Percentiles rank a stretch among this genome's conserved stretches.
Evolutionary conservation across 805 yeast genomes (phyloP).

Genomic region (Candida maris): DNA sequence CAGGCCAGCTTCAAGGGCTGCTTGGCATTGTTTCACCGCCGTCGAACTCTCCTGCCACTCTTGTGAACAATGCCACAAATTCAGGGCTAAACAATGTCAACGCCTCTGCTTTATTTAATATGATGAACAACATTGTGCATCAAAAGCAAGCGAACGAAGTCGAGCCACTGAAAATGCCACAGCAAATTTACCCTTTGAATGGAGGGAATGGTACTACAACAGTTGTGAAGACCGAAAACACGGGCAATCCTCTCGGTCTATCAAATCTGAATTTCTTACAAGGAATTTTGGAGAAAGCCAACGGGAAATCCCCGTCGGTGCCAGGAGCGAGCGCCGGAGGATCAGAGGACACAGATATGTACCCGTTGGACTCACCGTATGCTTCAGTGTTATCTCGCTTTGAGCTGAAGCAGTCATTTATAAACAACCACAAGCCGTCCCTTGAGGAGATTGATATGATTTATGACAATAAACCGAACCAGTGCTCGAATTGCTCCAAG

Average conservation of each 20-base stretch:
- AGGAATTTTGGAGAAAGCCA: constrained; percentile 14
- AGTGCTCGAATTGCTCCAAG: constrained; percentile 88
- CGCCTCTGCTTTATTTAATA: constrained; percentile 21
- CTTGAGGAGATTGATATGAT: constrained; percentile 35
- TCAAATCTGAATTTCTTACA: constrained; percentile 14
- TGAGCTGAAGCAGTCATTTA: constrained; percentile 33
- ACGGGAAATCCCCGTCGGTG: background rate
- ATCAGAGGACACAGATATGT: background rate
- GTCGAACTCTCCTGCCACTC: constrained; percentile 1
- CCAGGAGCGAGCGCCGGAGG: background rate
- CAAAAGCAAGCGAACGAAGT: constrained; percentile 9
- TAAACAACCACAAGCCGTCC: constrained; percentile 36
- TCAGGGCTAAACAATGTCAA: constrained; percentile 10
- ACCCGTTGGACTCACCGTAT: constrained; percentile 6
- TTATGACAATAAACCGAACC: constrained; percentile 63
- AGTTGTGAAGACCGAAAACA: constrained; percentile 2
- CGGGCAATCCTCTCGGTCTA: constrained; percentile 9
- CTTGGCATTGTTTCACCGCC: constrained; percentile 10
- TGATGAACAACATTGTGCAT: constrained; percentile 22
- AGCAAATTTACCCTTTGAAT: background rate
- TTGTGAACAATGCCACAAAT: background rate
- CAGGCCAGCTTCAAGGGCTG: constrained; percentile 28
- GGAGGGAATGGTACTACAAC: background rate
- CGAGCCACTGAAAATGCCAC: constrained; percentile 5
- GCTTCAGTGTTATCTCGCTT: constrained; percentile 21